Evolutionary conservation across 495 filamentous ascomycete genomes (phyloP), one percentile per base, ranked within the genome.

Genomic region (Amphirosellinia nigrospora): DNA sequence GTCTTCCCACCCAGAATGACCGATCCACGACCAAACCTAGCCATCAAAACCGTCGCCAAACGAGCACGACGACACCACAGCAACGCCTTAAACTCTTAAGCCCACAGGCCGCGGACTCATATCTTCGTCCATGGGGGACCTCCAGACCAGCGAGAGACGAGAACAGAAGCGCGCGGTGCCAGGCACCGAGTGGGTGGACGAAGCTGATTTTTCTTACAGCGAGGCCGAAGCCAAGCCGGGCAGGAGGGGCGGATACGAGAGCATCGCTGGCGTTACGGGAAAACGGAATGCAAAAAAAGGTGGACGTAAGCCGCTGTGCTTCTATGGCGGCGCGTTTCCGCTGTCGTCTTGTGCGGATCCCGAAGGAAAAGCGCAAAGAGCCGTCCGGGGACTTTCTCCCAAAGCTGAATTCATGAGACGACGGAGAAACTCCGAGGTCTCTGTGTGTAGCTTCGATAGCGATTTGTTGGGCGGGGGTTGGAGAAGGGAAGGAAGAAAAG

Each of bases 381-480:
- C 72, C 91, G 94, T 98, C 96, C 95, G 96, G 94, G 96, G 96
- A 99, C 96, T 99, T 99, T 99, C 94, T 96, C 95, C 96, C 93
- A 92, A 97, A 97, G 93, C 93, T 77, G 77, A 82, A 79, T 79
- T 70, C 69, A 78, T 72, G 78, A 79, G 72, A 77, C 77, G 73
- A 79, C 64, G 75, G 77, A 76, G 7, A 41, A 72, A 73, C n/a
- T 72, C 72, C 68, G 73, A 79, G 79, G 80, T 89, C 88, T 96
- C 92, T 90, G 93, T 96, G 84, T 91, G 96, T 96, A 92, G 94
- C 96, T 98, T 97, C 91, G 94, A 96, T 88, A 93, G 94, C 96
- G 96, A 98, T 97, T 92, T 91, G 94, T 97, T 89, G 95, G 93
- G 89, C 95, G 94, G 89, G 91, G 91, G 88, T 79, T 85, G 82